Evolutionary conservation across 2,329 filamentous ascomycete genomes (phyloP).

Genomic region (Epichloe glyceriae): DNA sequence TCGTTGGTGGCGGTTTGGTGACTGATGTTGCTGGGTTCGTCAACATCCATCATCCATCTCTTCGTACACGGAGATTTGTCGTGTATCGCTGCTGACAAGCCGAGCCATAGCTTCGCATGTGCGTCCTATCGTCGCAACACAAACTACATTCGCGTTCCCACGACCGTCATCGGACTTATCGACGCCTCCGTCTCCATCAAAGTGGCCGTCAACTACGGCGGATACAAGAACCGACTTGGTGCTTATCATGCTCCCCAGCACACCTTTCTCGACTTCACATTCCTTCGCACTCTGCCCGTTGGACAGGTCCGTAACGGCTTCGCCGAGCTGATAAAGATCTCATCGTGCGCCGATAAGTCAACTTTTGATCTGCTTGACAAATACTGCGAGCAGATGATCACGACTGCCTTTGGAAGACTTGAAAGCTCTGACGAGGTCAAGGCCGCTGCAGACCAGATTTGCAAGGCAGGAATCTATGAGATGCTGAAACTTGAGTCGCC

Average conservation of each 20-base stretch:
- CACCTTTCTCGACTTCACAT: conserved; percentile 62
- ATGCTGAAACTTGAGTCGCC: conserved; percentile 64
- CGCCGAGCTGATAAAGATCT: conserved; percentile 65
- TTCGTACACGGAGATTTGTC: too few species aligned
- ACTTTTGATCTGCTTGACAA: conserved; percentile 57
- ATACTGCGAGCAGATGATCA: conserved; percentile 55
- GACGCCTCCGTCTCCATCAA: conserved; percentile 67
- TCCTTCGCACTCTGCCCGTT: conserved; percentile 53
- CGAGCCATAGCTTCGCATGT: conserved; percentile 46
- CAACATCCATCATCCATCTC: too few species aligned
- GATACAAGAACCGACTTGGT: conserved; percentile 62
- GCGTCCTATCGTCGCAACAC: conserved; percentile 60
- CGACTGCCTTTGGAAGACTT: conserved; percentile 49
- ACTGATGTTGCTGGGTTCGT: conserved; percentile 56
- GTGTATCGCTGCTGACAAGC: background rate
- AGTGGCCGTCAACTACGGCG: conserved; percentile 65
- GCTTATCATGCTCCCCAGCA: conserved; percentile 61
- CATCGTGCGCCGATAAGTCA: conserved; percentile 51
- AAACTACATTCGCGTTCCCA: conserved; percentile 61
- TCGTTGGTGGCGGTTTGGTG: conserved; percentile 56
- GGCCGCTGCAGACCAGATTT: conserved; percentile 48
- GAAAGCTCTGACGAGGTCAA: conserved; percentile 30
- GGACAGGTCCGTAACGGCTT: conserved; percentile 63
- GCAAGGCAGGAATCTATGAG: conserved; percentile 55
- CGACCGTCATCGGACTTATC: conserved; percentile 62